These are phyloP conservation scores for Amanita rimosa DNA, from an alignment of 768 basidiomycete species.

Conservation along the genomic window DNA sequence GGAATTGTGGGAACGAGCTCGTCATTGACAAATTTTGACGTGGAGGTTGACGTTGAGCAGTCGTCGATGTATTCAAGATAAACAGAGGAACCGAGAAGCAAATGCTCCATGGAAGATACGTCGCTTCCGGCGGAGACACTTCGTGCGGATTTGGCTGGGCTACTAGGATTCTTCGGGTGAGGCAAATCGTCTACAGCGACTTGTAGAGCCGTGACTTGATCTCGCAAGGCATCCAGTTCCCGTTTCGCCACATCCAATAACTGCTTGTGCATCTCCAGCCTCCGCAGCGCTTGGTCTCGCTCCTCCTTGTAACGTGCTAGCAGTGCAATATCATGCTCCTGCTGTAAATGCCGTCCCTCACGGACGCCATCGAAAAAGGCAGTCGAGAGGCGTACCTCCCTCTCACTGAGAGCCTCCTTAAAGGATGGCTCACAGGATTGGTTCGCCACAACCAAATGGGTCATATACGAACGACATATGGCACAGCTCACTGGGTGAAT, in stretches of 20 bases:
- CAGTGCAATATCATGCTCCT: neutral
- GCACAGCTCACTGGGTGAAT: conserved; percentile 2
- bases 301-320: neutral
- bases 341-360: neutral
- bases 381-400: neutral
- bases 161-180: neutral
- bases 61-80: neutral
- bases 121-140: neutral
- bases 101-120: neutral
- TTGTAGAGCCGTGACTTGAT: neutral
- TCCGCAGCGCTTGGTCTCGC: neutral
- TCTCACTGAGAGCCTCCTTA: conserved; percentile 1
- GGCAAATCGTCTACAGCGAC: neutral
- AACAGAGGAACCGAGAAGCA: neutral
- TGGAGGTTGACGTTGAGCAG: neutral
- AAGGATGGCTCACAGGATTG: neutral
- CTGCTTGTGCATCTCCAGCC: neutral
- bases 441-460: conserved; percentile 2
- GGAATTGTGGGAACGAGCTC: conserved; percentile 24
- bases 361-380: conserved; percentile 3
- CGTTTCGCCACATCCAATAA: neutral
- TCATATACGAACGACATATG: conserved; percentile 2
- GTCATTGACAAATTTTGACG: neutral
- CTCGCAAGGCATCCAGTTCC: neutral
- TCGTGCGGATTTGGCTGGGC: neutral